These are phyloP conservation scores for Hortiboletus campestris DNA, from an alignment of 768 basidiomycete genomes.

Conservation along the genomic window DNA sequence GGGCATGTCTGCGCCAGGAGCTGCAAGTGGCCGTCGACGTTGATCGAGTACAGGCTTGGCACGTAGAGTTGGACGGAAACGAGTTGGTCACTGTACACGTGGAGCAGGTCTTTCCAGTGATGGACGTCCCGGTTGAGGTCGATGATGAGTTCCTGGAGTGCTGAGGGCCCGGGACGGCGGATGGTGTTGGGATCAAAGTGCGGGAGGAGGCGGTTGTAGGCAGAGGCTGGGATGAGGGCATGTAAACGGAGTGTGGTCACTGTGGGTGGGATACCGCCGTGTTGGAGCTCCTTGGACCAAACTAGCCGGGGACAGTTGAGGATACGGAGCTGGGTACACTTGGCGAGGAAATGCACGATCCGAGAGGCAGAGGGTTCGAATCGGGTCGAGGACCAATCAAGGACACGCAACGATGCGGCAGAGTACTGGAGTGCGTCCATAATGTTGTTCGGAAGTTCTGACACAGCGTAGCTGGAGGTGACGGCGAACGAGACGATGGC, in stretches of 20 bases:
- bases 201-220: not conserved
- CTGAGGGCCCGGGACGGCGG: not conserved
- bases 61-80: slow-evolving; percentile 15
- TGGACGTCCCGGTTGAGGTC: not conserved
- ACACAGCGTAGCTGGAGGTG: not conserved
- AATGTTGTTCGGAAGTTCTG: slow-evolving; percentile 1
- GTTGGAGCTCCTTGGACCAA: slow-evolving; percentile 6
- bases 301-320: slow-evolving; percentile 8
- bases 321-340: slow-evolving; percentile 17
- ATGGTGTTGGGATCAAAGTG: not conserved
- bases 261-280: slow-evolving; percentile 3
- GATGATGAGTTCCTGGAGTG: slow-evolving; percentile 21
- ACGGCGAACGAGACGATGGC: slow-evolving; percentile 20
- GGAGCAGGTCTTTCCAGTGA: slow-evolving; percentile 15
- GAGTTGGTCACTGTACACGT: slow-evolving; percentile 14
- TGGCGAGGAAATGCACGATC: slow-evolving; percentile 4
- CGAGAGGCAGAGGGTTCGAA: not conserved
- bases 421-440: slow-evolving; percentile 15
- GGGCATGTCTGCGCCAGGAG: slow-evolving; percentile 16
- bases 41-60: not conserved
- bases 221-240: not conserved
- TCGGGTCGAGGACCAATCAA: slow-evolving; percentile 14
- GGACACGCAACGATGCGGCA: slow-evolving; percentile 18
- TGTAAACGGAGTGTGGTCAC: slow-evolving; percentile 16
- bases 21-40: not conserved